A percentile compares a stretch with the other conserved stretches of the same genome.
phyloP scores from a whole-genome alignment of 176 grass and related monocot species.

The Bothriochloa decipiens region DNA sequence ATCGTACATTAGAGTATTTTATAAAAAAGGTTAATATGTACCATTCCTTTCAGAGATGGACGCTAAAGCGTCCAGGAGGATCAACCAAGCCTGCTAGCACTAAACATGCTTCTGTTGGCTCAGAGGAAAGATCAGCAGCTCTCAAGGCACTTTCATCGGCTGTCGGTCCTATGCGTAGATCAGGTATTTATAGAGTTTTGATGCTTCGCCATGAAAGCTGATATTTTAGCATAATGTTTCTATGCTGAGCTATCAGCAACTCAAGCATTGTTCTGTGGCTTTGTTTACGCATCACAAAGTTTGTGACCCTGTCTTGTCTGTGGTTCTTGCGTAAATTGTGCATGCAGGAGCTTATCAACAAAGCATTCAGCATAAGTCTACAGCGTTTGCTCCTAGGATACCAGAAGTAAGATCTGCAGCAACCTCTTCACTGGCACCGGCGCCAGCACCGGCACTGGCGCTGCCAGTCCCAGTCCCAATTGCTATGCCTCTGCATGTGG shows the following conservation, averaged over 20 bases:
- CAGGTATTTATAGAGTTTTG: constrained; percentile 51
- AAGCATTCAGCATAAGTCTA: constrained; percentile 41
- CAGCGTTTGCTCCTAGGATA: constrained; percentile 34
- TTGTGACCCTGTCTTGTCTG: background rate
- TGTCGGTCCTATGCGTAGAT: constrained; percentile 51
- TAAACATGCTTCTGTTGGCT: constrained; percentile 48
- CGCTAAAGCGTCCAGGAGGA: constrained; percentile 61
- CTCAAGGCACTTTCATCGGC: constrained; percentile 63
- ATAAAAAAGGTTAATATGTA: constrained; percentile 14
- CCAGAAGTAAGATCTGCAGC: constrained; percentile 31
- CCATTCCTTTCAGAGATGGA: constrained; percentile 81
- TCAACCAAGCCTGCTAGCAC: constrained; percentile 33
- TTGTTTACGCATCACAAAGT: constrained; percentile 6
- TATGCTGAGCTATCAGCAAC: background rate
- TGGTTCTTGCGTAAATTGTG: constrained; percentile 31
- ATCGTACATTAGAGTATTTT: background rate
- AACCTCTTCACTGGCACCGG: constrained; percentile 1
- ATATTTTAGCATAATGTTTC: constrained; percentile 5
- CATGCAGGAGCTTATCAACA: constrained; percentile 43
- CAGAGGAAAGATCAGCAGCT: constrained; percentile 64
- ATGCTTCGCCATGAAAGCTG: background rate
- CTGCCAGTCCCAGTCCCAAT: constrained; percentile 13
- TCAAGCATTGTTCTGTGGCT: constrained; percentile 21
- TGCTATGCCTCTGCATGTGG: constrained; percentile 38
- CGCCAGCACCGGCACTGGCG: background rate